Base-by-base conservation (phyloP, 345 rosid genomes). In the Gossypium herbaceum region DNA sequence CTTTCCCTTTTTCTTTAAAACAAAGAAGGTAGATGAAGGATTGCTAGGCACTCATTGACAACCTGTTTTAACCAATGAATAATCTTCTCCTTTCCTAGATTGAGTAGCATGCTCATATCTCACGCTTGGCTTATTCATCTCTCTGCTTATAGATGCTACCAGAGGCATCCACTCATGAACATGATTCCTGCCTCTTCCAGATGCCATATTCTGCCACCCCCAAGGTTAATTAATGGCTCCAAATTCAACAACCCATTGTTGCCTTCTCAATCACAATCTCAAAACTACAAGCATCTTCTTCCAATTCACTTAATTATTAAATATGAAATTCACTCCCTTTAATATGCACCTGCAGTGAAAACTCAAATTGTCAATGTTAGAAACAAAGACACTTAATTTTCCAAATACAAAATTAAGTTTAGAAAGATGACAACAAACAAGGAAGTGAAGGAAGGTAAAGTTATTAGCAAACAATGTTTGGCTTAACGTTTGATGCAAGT, bases 11-110 rank as follows among this genome's bases (percentile, higher is more conserved):
- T 29, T 4, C 5, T 29, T 4, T 29, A 92, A 94, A 16, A 90
- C 93, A 50, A 92, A 87, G 79, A 90, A 88, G 17, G 89, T 74
- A 1, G 96, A 83, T 15, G 92, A 86, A 20, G 92, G 74, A 80
- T 85, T 87, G 51, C 93, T 90, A 2, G 91, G 88, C 52, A 89
- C 82, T 72, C 96, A 74, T 41, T 82, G 85, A 80, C 86, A 89
- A 76, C 89, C 92, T 3, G 81, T 85, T 77, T 90, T 92, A 54
- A 90, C 80, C 77, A 90, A 84, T 82, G 86, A 84, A 75, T 86
- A 90, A 84, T 94, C 97, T 79, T 90, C 97, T 67, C 97, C 97
- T 82, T 94, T 94, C 74, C 82, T 89, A 75, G 94, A 87, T 81
- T 89, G 98, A 77, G 92, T 92, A 7, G 97, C 93, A 11, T 82